Base-by-base conservation (phyloP, 305 asterid species). In the Fraxinus velutina region DNA sequence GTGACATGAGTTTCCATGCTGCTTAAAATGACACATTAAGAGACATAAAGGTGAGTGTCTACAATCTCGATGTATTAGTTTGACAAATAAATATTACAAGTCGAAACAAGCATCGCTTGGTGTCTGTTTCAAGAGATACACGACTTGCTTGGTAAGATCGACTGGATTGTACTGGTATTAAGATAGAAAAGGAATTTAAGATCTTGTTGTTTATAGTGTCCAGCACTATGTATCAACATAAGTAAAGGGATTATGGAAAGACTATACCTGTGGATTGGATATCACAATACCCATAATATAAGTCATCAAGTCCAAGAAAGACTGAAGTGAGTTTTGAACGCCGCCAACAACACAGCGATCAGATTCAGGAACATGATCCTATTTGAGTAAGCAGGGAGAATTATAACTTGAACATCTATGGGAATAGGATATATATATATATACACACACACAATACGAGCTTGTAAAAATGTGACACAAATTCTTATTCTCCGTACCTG, bases 301-400 rank as follows among this genome's bases (percentile, higher is more conserved):
- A 62, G 98, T 91, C 93, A 95, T 82, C 91, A 93, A 84, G 86
- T 92, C 98, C 82, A 93, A 87, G 42, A 83, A 2, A 4, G 98
- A 93, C 47, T 96, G 98, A 52, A 96, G 88, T 5, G 99, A 96
- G 87, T 88, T 93, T 76, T 94, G 99, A 68, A 94, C 99, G 3
- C 98, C 98, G 30, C 98, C 97, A 70, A 94, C 97, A 3, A 93
- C 87, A 77, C 97, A 91, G 0, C 97, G 94, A 81, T 93, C 94
- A 0, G 89, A 81, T 87, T 94, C 97, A 1, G 88, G 76, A 21
- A 94, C 93, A 4, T 86, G 89, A 83, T 96, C 96, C 99, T 95
- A 80, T 83, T 73, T 75, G 64, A 77, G 57, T 30, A 79, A 76
- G 37, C 77, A 78, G 5, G 75, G 19, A 52, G 5, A 44, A 50